Conservation (phyloP, 257 asterid genomes). For the Fraxinus pennsylvanica region DNA sequence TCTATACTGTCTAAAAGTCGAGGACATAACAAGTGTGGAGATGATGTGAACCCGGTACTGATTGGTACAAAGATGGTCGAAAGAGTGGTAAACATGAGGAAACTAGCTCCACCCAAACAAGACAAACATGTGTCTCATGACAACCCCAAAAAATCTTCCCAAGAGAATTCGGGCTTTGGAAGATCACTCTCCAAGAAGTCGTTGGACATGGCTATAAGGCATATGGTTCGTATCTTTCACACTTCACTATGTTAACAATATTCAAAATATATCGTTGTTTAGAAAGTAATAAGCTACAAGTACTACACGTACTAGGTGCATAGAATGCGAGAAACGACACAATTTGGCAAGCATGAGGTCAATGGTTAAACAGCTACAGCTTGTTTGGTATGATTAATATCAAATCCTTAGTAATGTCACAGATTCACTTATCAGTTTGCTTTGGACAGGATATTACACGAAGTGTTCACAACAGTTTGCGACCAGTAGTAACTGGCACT, state of each 20-base stretch:
- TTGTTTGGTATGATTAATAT: not conserved
- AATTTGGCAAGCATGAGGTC: not conserved
- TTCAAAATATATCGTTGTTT: not conserved
- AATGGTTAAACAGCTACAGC: not conserved
- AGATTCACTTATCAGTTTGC: not conserved
- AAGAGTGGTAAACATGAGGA: conserved; percentile 90
- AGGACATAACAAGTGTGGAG: conserved; percentile 40
- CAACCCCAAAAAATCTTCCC: conserved; percentile 47
- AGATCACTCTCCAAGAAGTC: conserved; percentile 79
- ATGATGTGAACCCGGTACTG: conserved; percentile 74
- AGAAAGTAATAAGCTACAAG: not conserved
- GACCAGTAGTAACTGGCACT: conserved; percentile 30
- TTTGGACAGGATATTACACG: conserved; percentile 64
- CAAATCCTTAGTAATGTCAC: not conserved
- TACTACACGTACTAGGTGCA: not conserved
- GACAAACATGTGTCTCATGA: conserved; percentile 39
- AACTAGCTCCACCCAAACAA: conserved; percentile 80
- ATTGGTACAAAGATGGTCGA: conserved; percentile 86
- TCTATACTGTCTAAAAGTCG: conserved; percentile 46
- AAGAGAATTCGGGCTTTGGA: conserved; percentile 69
- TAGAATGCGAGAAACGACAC: not conserved
- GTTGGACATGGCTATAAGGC: conserved; percentile 87
- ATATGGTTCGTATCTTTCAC: conserved; percentile 58
- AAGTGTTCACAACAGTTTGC: conserved; percentile 41
- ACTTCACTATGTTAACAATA: not conserved